Evolutionary conservation across 805 yeast genomes (phyloP).

Genomic region (Kodamaea laetipori): DNA sequence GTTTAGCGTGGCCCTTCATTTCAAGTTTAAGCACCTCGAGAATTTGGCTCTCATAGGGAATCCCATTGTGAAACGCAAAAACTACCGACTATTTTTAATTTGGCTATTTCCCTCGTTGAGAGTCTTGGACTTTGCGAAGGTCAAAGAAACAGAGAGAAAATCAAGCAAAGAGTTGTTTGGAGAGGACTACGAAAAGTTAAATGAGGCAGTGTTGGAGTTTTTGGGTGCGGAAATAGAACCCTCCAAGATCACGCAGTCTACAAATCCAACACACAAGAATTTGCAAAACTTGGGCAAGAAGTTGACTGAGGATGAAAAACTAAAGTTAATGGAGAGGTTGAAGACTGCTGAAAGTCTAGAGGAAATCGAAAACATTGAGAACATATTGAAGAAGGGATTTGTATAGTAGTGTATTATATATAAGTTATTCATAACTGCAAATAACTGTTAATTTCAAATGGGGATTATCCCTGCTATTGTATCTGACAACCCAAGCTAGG

Average conservation of each 20-base stretch:
- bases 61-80: conserved; percentile 48
- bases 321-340: conserved; percentile 53
- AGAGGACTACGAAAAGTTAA: conserved; percentile 19
- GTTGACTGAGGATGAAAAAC: conserved; percentile 57
- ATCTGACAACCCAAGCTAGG: no score
- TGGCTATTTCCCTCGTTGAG: conserved; percentile 64
- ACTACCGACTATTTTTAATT: conserved; percentile 63
- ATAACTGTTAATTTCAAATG: no score
- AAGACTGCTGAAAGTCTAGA: conserved; percentile 65
- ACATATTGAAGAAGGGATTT: conserved; percentile 37
- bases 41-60: conserved; percentile 59
- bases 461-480: no score
- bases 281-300: conserved; percentile 42
- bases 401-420: conserved; percentile 3
- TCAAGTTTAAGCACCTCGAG: conserved; percentile 42
- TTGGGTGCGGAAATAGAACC: conserved; percentile 18
- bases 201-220: conserved; percentile 19
- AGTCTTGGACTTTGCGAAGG: conserved; percentile 67
- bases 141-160: conserved; percentile 56
- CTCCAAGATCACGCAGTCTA: background rate
- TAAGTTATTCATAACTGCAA: no score
- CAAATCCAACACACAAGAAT: conserved; percentile 30
- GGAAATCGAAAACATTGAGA: conserved; percentile 75
- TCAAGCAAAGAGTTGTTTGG: conserved; percentile 48
- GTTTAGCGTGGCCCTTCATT: conserved; percentile 39